Evolutionary conservation across 768 basidiomycete species (phyloP).

Genomic region (Podaxis carcinomalis): DNA sequence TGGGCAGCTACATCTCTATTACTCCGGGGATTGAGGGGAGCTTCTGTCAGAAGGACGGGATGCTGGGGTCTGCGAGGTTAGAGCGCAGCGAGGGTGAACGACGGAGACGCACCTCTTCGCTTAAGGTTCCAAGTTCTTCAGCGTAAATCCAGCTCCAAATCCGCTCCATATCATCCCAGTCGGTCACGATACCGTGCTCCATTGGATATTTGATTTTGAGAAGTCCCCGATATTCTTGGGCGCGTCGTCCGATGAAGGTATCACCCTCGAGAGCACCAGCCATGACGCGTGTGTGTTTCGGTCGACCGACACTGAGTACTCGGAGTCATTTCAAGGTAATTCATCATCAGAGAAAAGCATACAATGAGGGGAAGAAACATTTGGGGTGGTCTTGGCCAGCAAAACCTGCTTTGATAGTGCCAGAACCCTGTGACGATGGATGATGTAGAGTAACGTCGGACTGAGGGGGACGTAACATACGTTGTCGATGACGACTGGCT

Average conservation of each 20-base stretch:
- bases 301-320: slow-evolving; percentile 77
- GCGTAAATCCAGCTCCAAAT: slow-evolving; percentile 99
- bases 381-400: slow-evolving; percentile 99
- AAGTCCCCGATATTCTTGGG: slow-evolving; percentile 93
- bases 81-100: slow-evolving; percentile 11
- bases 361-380: slow-evolving; percentile 99
- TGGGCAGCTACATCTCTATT: slow-evolving; percentile 97
- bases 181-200: slow-evolving; percentile 97
- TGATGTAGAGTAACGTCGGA: slow-evolving; percentile 17
- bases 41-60: slow-evolving; percentile 95
- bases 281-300: slow-evolving; percentile 98
- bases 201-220: slow-evolving; percentile 99
- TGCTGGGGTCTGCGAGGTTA: slow-evolving; percentile 51
- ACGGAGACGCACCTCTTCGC: slow-evolving; percentile 75
- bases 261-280: slow-evolving; percentile 96
- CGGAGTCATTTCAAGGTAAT: slow-evolving; percentile 21
- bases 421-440: slow-evolving; percentile 69
- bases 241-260: slow-evolving; percentile 90
- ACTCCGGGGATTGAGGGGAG: slow-evolving; percentile 92
- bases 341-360: slow-evolving; percentile 41
- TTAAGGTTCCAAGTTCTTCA: slow-evolving; percentile 91
- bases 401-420: slow-evolving; percentile 98
- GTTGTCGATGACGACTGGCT: slow-evolving; percentile 99
- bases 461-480: slow-evolving; percentile 41
- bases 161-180: slow-evolving; percentile 99